A percentile compares a stretch with the other conserved stretches of the same genome.
Evolutionary conservation across 1,284 basidiomycete species (phyloP).

Genomic region (Takashimella tepidaria): DNA sequence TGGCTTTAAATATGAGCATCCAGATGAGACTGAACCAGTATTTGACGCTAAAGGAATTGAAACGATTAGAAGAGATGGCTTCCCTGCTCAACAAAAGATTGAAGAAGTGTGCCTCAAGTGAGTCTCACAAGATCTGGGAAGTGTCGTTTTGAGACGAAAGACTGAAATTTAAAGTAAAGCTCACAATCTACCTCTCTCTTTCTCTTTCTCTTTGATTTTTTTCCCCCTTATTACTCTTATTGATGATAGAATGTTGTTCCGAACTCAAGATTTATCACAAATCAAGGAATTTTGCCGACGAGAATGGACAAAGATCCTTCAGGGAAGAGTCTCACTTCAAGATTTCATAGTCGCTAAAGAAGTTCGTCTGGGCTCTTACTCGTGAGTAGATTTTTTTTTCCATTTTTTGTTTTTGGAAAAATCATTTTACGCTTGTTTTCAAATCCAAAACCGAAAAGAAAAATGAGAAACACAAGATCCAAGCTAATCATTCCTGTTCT

Average conservation of each 20-base stretch:
- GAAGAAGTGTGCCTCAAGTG: slow-evolving; percentile 81
- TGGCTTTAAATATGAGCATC: slow-evolving; percentile 86
- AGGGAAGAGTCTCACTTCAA: slow-evolving; percentile 72
- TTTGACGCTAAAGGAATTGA: slow-evolving; percentile 99
- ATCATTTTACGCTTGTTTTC: too few species aligned
- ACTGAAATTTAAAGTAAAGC: too few species aligned
- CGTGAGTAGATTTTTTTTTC: slow-evolving; percentile 50
- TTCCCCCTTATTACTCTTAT: slow-evolving; percentile 1
- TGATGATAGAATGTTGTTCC: slow-evolving; percentile 73
- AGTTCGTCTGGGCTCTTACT: slow-evolving; percentile 85
- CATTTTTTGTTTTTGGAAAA: background rate
- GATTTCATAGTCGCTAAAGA: slow-evolving; percentile 95
- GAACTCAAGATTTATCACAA: slow-evolving; percentile 76
- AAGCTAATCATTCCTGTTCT: background rate
- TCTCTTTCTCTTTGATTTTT: too few species aligned
- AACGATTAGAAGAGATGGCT: slow-evolving; percentile 86
- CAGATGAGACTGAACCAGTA: slow-evolving; percentile 68
- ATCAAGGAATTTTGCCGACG: slow-evolving; percentile 83
- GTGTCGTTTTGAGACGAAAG: slow-evolving; percentile 1
- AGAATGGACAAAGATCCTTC: slow-evolving; percentile 80
- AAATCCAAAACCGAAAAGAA: too few species aligned
- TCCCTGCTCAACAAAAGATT: slow-evolving; percentile 83
- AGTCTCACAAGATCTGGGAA: slow-evolving; percentile 17
- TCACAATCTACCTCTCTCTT: too few species aligned
- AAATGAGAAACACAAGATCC: too few species aligned